Evolutionary conservation across 1,139 yeast genomes (phyloP), one percentile per base, ranked within the genome.

Genomic region (Wickerhamiella infanticola): DNA sequence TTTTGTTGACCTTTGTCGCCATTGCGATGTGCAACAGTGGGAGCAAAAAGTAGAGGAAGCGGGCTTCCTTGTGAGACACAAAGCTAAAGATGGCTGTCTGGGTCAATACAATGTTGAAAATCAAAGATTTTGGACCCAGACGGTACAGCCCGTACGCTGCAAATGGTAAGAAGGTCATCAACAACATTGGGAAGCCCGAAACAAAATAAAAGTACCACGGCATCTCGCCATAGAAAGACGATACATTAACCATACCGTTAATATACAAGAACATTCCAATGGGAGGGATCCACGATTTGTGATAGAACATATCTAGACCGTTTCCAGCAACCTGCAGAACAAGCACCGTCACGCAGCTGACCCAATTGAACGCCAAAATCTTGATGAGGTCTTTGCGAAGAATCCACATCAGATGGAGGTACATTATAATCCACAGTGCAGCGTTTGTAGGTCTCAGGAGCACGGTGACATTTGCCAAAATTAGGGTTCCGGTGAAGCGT

Each of bases 31-130:
- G 67, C 47, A 85, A 64, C 2, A 86, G 57, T 1, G 98, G 97
- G 61, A 84, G 79, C 46, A 90, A 61, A 1, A 94, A 95, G 56
- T 79, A 83, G n/a, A 90, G 69, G 59, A 93, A 93, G 42, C 98
- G 70, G 55, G 85, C 81, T 58, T 93, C 99, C 60, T 93, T 93
- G 62, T 93, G 99, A 11, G 72, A 66, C 23, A 90, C 72, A 2
- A 67, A 48, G 0, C 95, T 82, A 54, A 81, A 85, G 0, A 70
- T 65, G 0, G 63, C 47, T 1, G 81, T 48, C 37, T 79, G 77
- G 2, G 69, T 45, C 0, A 67, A 40, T 0, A 70, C 54, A 1
- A 71, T 62, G 1, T 59, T 50, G 11, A 66, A 45, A 9, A 62
- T 48, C 0, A 59, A 49, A 7, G 60, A 44, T 13, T 56, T 51